phyloP scores from a whole-genome alignment of 2,329 filamentous ascomycete genomes.

The Ophiocordyceps camponoti-rufipedis region DNA sequence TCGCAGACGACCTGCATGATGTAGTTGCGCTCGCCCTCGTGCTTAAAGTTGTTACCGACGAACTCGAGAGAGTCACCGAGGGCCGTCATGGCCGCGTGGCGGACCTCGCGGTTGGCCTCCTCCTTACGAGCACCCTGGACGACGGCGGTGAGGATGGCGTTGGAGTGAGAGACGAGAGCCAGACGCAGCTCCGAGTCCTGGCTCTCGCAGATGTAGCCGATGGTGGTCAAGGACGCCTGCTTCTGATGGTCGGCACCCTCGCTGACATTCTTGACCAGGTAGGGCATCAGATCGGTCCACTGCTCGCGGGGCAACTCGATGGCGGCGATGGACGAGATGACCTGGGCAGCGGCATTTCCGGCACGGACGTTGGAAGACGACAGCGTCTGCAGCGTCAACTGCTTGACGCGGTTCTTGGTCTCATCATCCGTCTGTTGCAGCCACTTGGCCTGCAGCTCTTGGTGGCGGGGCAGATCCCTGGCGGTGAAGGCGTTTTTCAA shows the following conservation, averaged over 20 bases:
- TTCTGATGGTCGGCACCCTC: constrained; percentile 75
- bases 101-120: constrained; percentile 79
- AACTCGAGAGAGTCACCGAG: constrained; percentile 95
- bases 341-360: constrained; percentile 79
- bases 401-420: constrained; percentile 77
- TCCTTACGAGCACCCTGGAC: constrained; percentile 96
- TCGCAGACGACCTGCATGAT: constrained; percentile 99
- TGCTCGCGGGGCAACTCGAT: constrained; percentile 88
- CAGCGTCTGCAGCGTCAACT: constrained; percentile 75
- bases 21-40: constrained; percentile 97
- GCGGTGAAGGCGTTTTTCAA: constrained; percentile 97
- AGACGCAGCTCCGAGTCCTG: constrained; percentile 75
- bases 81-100: constrained; percentile 80
- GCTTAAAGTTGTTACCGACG: constrained; percentile 95
- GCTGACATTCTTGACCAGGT: constrained; percentile 82
- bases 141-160: constrained; percentile 92
- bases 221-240: constrained; percentile 85
- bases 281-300: constrained; percentile 83
- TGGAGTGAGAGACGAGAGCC: constrained; percentile 71
- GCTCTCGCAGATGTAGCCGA: constrained; percentile 95
- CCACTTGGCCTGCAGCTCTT: constrained; percentile 90
- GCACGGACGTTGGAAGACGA: constrained; percentile 63
- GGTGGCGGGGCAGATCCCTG: constrained; percentile 72
- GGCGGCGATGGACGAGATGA: constrained; percentile 83
- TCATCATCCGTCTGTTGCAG: constrained; percentile 61